Evolutionary conservation across 1,284 basidiomycete species (phyloP), one percentile per base, ranked within the genome.

Genomic region (Irpex lacteus): DNA sequence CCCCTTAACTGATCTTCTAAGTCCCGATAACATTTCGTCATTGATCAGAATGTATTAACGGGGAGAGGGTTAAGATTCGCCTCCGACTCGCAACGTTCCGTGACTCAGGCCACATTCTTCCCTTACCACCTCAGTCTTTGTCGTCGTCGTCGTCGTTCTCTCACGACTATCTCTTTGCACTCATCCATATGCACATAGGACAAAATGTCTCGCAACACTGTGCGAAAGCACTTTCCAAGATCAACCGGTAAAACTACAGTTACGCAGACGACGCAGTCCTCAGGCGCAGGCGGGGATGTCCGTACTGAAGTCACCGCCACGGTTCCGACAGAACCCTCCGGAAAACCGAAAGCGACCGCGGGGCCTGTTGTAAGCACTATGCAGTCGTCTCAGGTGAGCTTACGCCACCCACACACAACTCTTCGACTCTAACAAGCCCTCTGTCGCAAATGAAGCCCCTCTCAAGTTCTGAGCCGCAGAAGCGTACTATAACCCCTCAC

Each of bases 21-120:
- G 11, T 9, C 32, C 6, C 34, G 54, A 56, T 56, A 56, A 56
- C 34, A 32, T 34, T 34, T 56, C 54, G 54, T 56, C 54, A 56
- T 36, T 52, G 50, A 52, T 52, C 50, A 44, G 18, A 52, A n/a
- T 18, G 18, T 18, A n/a, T 52, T 26, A 4, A 26, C 26, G 26
- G 26, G 26, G 50, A 52, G 13, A 8, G 18, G 50, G 18, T 56
- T 56, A 61, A 61, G 65, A 32, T 63, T 63, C 60, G 60, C 62
- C 36, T 59, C 62, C 56, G 61, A 62, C 56, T 11, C 47, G 57
- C 61, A 65, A 61, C 61, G 61, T 47, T 63, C 65, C 62, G 65
- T 65, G 64, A 65, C 64, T 65, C 64, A 53, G 37, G 54, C 4
- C 60, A 21, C 50, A 59, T 50, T 58, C 52, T 18, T 60, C 52